A percentile compares a stretch with the other conserved stretches of the same genome.
These are phyloP conservation scores for Globomyces pollinis-pini DNA, from an alignment of 192 early-diverging fungal genomes.

Conservation along the genomic window DNA sequence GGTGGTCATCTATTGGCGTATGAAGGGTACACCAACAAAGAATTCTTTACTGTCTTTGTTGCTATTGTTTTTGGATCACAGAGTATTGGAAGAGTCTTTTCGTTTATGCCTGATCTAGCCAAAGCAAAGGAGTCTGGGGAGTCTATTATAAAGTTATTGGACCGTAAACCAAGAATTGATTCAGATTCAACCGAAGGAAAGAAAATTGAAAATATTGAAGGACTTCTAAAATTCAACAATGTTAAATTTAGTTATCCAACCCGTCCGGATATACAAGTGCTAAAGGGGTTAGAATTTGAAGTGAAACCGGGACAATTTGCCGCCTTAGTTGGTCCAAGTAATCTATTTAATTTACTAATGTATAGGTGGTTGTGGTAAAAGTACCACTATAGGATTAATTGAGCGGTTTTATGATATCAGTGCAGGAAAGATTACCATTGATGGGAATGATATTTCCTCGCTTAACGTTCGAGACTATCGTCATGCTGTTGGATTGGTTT, in stretches of 20 bases:
- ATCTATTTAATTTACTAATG: slow-evolving; percentile 65
- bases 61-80: slow-evolving; percentile 39
- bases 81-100: slow-evolving; percentile 32
- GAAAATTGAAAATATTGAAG: slow-evolving; percentile 16
- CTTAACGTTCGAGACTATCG: slow-evolving; percentile 60
- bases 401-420: slow-evolving; percentile 51
- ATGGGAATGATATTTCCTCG: slow-evolving; percentile 50
- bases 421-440: slow-evolving; percentile 23
- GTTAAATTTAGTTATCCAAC: slow-evolving; percentile 47
- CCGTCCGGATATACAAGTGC: slow-evolving; percentile 72
- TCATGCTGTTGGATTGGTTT: slow-evolving; percentile 71
- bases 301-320: slow-evolving; percentile 66
- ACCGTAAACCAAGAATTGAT: slow-evolving; percentile 39
- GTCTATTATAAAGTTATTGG: slow-evolving; percentile 31
- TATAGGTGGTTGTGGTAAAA: slow-evolving; percentile 73
- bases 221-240: slow-evolving; percentile 40
- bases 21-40: slow-evolving; percentile 27
- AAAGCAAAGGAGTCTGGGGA: slow-evolving; percentile 38
- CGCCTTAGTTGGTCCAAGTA: slow-evolving; percentile 68
- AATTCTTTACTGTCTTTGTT: slow-evolving; percentile 46
- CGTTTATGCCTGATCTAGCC: slow-evolving; percentile 34
- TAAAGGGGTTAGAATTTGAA: slow-evolving; percentile 57
- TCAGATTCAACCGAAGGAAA: slow-evolving; percentile 34
- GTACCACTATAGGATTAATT: slow-evolving; percentile 47
- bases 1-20: slow-evolving; percentile 24